Base-by-base conservation (phyloP, 352 stramenopile species). In the Phytophthora sojae region DNA sequence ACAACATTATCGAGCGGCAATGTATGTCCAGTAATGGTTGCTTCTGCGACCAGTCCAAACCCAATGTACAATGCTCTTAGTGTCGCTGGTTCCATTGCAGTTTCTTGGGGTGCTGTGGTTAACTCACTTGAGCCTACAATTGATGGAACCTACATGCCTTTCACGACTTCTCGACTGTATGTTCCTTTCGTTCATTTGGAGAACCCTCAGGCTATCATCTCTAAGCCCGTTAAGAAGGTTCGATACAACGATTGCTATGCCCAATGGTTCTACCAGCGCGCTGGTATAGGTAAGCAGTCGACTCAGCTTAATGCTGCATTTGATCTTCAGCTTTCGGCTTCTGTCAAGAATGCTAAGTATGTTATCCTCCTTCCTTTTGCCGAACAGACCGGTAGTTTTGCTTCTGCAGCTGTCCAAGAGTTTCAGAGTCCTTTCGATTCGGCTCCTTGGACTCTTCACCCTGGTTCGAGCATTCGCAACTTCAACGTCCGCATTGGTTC, bases 71-170 rank as follows among this genome's bases (percentile, higher is more conserved):
- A 44, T 11, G 35, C 35, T 44, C 35, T 44, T 44, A 44, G 35
- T 44, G 35, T 44, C 35, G 37, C 37, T 45, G 37, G 39, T 47
- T 19, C 14, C 1, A 19, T 47, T 47, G 39, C 37, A 2, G 37
- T 45, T 45, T 0, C 37, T 51, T 65, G 58, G 58, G 58, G 58
- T 29, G 58, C 47, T 6, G 37, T 67, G 17, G 50, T 59, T 8
- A 67, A 59, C 21, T 3, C 30, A 0, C 50, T 67, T 21, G 60
- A 67, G 9, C 60, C 50, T 19, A 59, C 50, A 7, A 54, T 67
- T 52, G 60, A 67, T 47, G 30, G 30, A 23, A 59, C 60, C 17
- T 59, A 59, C 60, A 54, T 67, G 19, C 39, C 62, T 50, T 54
- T 50, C 3, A 50, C 63, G 44, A 56, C 58, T 51, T 54, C 58